A percentile compares a stretch with the other conserved stretches of the same genome.
phyloP scores from a whole-genome alignment of 345 rosid species.

The Streptanthus diversifolius region DNA sequence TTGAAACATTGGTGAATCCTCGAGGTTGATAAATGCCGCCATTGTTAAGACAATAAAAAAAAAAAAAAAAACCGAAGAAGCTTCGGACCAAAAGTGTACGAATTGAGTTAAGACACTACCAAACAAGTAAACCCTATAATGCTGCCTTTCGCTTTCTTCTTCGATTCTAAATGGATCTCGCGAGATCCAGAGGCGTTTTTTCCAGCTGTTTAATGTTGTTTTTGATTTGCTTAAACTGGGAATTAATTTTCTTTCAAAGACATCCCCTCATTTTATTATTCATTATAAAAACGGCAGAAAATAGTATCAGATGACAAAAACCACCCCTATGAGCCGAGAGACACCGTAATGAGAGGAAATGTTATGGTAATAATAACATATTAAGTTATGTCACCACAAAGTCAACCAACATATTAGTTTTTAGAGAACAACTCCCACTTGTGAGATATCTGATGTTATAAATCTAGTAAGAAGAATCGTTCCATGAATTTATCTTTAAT shows the following conservation, averaged over 20 bases:
- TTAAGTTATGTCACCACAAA: no score
- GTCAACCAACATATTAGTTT: neutral
- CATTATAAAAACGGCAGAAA: neutral
- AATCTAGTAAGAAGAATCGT: neutral
- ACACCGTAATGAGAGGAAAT: no score
- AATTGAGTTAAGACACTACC: neutral
- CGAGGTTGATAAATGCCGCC: slow-evolving; percentile 59
- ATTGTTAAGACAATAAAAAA: slow-evolving; percentile 18
- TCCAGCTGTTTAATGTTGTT: slow-evolving; percentile 11
- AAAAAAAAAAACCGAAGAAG: neutral
- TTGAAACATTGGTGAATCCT: slow-evolving; percentile 74
- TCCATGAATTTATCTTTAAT: neutral
- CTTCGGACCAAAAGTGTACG: neutral
- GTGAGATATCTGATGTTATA: neutral
- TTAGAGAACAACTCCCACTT: neutral
- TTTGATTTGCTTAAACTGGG: neutral
- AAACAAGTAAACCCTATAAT: neutral
- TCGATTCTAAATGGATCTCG: slow-evolving; percentile 20
- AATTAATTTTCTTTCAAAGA: neutral
- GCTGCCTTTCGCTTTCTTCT: neutral
- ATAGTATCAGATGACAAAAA: neutral
- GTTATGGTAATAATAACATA: no score
- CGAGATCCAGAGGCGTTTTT: slow-evolving; percentile 13
- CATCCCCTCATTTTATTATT: neutral
- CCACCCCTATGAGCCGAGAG: neutral